Conservation (phyloP, 1,139 yeast genomes). For the Sugiyamaella japonica region DNA sequence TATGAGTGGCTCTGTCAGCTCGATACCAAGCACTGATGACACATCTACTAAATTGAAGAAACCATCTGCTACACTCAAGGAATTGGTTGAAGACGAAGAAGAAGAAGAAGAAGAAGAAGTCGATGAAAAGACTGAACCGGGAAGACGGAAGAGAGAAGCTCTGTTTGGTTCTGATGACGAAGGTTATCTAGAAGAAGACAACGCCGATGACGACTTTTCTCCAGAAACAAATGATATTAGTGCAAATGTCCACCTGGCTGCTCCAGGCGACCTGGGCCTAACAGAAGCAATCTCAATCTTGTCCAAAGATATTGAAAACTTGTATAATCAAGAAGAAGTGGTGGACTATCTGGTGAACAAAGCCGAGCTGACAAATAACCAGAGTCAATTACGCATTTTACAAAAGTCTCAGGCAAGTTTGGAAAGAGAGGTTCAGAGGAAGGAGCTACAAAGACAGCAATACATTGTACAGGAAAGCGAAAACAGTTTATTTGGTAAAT, state of each 20-base stretch:
- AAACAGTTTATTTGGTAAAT: constrained; percentile 71
- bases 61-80: constrained; percentile 1
- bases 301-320: constrained; percentile 57
- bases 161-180: constrained; percentile 28
- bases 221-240: not conserved
- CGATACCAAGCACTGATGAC: not conserved
- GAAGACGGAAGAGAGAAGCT: constrained; percentile 5
- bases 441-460: constrained; percentile 76
- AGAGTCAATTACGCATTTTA: constrained; percentile 65
- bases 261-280: constrained; percentile 67
- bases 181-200: constrained; percentile 5
- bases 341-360: constrained; percentile 67
- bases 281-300: constrained; percentile 64
- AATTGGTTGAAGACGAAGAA: not conserved
- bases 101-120: too few relatives aligned
- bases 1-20: constrained; percentile 38
- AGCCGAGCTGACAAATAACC: constrained; percentile 80
- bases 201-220: constrained; percentile 7
- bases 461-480: constrained; percentile 81
- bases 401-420: constrained; percentile 65
- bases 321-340: constrained; percentile 62
- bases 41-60: not conserved
- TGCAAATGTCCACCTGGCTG: constrained; percentile 47
- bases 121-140: not conserved
- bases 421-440: constrained; percentile 65